Conservation (phyloP, 1,284 basidiomycete species). For the Heterobasidion annosum region DNA sequence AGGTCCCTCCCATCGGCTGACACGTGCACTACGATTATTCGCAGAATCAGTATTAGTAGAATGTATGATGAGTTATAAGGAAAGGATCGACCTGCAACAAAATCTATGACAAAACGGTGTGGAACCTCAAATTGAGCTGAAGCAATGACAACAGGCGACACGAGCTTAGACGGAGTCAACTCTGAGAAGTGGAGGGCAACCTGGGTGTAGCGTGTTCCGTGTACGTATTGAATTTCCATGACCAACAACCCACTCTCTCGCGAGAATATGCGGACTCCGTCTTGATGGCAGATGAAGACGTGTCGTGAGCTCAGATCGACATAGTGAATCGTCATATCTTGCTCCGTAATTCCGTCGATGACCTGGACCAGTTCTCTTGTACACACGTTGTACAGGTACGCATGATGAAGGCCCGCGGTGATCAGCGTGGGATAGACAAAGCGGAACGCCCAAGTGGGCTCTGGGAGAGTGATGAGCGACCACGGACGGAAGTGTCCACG, state of each 20-base stretch:
- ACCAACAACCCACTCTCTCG: constrained; percentile 35
- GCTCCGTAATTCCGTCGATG: constrained; percentile 19
- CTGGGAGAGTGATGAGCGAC: constrained; percentile 40
- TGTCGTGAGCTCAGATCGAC: constrained; percentile 56
- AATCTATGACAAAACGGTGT: neutral
- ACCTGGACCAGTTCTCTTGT: constrained; percentile 35
- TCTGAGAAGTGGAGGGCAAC: neutral
- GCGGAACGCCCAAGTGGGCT: constrained; percentile 47
- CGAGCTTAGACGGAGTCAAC: no score
- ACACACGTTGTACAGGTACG: constrained; percentile 54
- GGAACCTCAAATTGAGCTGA: no score
- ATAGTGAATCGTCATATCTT: constrained; percentile 42
- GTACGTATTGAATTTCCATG: constrained; percentile 25
- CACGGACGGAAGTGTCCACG: constrained; percentile 50
- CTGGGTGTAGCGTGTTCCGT: constrained; percentile 14
- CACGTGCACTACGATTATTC: constrained; percentile 39
- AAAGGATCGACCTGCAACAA: constrained; percentile 13
- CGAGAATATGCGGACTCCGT: constrained; percentile 42
- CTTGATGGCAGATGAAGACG: constrained; percentile 49
- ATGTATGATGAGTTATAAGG: constrained; percentile 1
- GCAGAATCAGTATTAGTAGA: neutral
- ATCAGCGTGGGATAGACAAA: constrained; percentile 60
- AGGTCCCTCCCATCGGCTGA: constrained; percentile 50
- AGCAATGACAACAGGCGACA: no score
- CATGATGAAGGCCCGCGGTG: constrained; percentile 30